Evolutionary conservation across 2,329 filamentous ascomycete species (phyloP), one percentile per base, ranked within the genome.

Genomic region (Fusarium continuum): DNA sequence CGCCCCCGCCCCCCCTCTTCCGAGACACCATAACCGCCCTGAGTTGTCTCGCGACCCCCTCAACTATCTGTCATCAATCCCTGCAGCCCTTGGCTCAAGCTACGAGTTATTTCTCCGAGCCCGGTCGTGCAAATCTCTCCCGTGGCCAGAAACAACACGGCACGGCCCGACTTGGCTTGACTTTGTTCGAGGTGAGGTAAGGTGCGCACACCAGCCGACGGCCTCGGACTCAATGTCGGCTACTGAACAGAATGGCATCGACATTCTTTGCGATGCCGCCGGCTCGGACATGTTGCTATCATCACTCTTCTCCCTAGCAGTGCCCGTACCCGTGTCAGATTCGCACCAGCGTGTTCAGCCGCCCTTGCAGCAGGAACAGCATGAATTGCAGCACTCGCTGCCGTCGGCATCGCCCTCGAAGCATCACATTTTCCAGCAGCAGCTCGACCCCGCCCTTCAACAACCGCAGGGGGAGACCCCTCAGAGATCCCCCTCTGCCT

Each of bases 261-360:
- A 70, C 51, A 70, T 70, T 40, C 59, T 70, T 40, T 70, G 68
- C 48, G 68, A 70, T 64, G 68, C 68, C 46, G 68, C 68, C 32
- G 68, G 68, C 51, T 70, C 68, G 25, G 68, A 70, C 35, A 69
- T 70, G 68, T 47, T 70, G 29, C 56, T 70, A 34, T 70, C 68
- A 10, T 70, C 68, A 9, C 59, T 70, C 17, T 70, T 70, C 41
- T 65, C 68, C 32, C 51, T 70, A 29, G 66, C 68, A 51, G 49
- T 66, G 16, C 68, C 68, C 16, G 51, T 52, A 11, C 49, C 65
- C 19, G 52, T 52, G 10, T 25, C 62, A 28, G 67, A 65, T n/a
- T 51, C 55, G 34, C 56, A 70, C 16, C 67, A 68, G 32, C 47
- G 44, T 28, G 25, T 34, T 5, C 63, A 67, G 28, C 41, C 32